A percentile compares a stretch with the other conserved stretches of the same genome.
Conservation (phyloP, 352 stramenopile genomes). For the Paralagenidium karlingii region DNA sequence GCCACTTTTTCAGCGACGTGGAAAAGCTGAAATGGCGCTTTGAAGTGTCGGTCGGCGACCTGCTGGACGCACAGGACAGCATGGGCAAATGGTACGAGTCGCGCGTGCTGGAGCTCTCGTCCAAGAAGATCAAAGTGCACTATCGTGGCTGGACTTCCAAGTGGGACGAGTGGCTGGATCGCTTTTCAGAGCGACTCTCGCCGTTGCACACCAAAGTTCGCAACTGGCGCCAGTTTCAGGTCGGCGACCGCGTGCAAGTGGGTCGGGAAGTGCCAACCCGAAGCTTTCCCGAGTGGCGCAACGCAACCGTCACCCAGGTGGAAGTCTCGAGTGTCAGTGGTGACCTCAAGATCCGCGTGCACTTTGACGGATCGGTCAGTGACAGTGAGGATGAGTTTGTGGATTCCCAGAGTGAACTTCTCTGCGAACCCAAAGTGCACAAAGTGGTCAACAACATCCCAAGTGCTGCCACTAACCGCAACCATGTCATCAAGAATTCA, state of each 20-base stretch:
- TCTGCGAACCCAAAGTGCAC: conserved; percentile 43
- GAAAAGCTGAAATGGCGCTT: conserved; percentile 46
- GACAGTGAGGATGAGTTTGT: conserved; percentile 29
- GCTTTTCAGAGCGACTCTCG: conserved; percentile 77
- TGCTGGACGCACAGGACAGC: conserved; percentile 66
- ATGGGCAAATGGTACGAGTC: conserved; percentile 77
- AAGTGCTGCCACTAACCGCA: conserved; percentile 7
- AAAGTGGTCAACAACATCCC: conserved; percentile 41
- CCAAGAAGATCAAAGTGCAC: conserved; percentile 79
- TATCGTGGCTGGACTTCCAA: conserved; percentile 95
- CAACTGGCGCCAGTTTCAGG: conserved; percentile 58
- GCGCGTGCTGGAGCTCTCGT: conserved; percentile 22
- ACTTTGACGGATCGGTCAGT: background rate
- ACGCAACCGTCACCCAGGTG: conserved; percentile 17
- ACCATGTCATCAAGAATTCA: conserved; percentile 5
- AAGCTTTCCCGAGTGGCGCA: conserved; percentile 51
- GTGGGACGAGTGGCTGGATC: conserved; percentile 95
- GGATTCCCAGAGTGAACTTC: conserved; percentile 47
- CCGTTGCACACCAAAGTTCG: conserved; percentile 80
- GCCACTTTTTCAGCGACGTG: conserved; percentile 53
- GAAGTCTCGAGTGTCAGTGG: conserved; percentile 13
- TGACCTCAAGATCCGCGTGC: conserved; percentile 8
- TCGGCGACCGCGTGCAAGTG: conserved; percentile 37
- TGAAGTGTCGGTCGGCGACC: conserved; percentile 27
- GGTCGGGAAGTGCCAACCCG: conserved; percentile 17